phyloP scores from a whole-genome alignment of 768 basidiomycete genomes.

The Hebeloma cylindrosporum region DNA sequence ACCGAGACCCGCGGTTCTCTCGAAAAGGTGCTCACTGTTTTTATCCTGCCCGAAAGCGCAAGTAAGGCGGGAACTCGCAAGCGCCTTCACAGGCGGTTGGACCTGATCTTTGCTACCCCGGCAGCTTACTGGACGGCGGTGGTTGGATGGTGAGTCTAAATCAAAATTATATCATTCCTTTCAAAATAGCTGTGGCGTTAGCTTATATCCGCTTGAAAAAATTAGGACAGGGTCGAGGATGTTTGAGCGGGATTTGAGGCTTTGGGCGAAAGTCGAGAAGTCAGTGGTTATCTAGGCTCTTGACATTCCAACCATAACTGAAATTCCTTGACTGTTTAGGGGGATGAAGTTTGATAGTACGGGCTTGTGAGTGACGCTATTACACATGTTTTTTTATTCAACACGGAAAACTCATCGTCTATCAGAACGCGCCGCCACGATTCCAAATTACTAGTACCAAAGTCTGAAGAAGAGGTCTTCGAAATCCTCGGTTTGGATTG shows the following conservation, averaged over 20 bases:
- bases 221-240: slow-evolving; percentile 83
- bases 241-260: slow-evolving; percentile 83
- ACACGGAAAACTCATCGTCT: neutral
- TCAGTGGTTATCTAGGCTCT: slow-evolving; percentile 22
- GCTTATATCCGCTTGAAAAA: neutral
- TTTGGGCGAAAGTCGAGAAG: slow-evolving; percentile 70
- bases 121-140: slow-evolving; percentile 87
- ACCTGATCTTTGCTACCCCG: slow-evolving; percentile 78
- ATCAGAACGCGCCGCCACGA: slow-evolving; percentile 63
- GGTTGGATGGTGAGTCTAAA: slow-evolving; percentile 71
- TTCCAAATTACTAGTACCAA: slow-evolving; percentile 57
- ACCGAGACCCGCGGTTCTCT: slow-evolving; percentile 75
- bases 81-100: slow-evolving; percentile 66
- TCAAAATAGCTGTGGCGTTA: neutral
- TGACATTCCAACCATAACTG: neutral
- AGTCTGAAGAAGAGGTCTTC: slow-evolving; percentile 72
- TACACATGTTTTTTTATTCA: neutral
- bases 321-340: slow-evolving; percentile 35
- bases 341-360: slow-evolving; percentile 85
- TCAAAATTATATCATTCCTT: neutral
- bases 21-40: slow-evolving; percentile 83
- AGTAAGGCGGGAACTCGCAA: slow-evolving; percentile 21
- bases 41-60: slow-evolving; percentile 50
- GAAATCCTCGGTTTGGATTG: slow-evolving; percentile 66
- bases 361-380: slow-evolving; percentile 65